phyloP scores from a whole-genome alignment of 1,284 basidiomycete species.

The Gomphus bonarii region DNA sequence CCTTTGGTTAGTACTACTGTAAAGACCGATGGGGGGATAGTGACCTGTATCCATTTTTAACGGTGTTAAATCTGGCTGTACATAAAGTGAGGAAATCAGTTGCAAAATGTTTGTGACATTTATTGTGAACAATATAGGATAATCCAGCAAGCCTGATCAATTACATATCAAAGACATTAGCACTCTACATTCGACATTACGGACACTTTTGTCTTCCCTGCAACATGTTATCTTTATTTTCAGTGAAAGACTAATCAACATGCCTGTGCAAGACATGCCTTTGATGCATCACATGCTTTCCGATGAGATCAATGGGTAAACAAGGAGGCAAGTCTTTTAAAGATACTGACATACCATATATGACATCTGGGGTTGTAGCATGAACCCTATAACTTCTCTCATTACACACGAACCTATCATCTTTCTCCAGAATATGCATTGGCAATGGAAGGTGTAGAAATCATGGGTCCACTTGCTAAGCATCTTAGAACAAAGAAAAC shows the following conservation, averaged over 20 bases:
- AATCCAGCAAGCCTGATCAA: slow-evolving; percentile 59
- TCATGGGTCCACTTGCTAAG: slow-evolving; percentile 27
- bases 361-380: slow-evolving; percentile 31
- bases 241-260: slow-evolving; percentile 82
- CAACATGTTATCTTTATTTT: slow-evolving; percentile 71
- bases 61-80: slow-evolving; percentile 69
- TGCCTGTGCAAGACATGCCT: slow-evolving; percentile 83
- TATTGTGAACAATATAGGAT: slow-evolving; percentile 30
- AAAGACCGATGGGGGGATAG: slow-evolving; percentile 85
- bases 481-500: slow-evolving; percentile 24
- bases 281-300: slow-evolving; percentile 84
- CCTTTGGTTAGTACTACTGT: slow-evolving; percentile 80
- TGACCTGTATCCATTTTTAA: slow-evolving; percentile 80
- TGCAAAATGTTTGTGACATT: not conserved
- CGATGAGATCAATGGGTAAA: slow-evolving; percentile 69
- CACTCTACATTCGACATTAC: slow-evolving; percentile 40
- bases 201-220: slow-evolving; percentile 34
- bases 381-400: slow-evolving; percentile 58
- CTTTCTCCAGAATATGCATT: slow-evolving; percentile 52
- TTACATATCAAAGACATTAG: slow-evolving; percentile 55
- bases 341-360: not conserved
- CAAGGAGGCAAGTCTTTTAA: slow-evolving; percentile 37
- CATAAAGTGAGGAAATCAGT: slow-evolving; percentile 43
- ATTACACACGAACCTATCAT: slow-evolving; percentile 67
- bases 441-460: slow-evolving; percentile 23